Conservation (phyloP, 73 alveolate species). For the Paramecium pentaurelia region DNA sequence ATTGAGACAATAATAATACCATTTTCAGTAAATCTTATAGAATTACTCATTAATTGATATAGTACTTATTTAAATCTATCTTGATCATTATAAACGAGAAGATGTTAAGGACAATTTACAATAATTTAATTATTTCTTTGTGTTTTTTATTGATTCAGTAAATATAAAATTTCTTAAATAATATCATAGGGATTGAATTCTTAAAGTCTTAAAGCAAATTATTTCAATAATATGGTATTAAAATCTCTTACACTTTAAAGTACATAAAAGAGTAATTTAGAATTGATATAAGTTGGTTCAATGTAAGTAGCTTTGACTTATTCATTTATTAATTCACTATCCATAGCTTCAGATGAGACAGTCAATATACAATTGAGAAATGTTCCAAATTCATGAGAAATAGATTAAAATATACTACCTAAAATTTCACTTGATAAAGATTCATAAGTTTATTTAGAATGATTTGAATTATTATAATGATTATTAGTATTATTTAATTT, state of each 20-base stretch:
- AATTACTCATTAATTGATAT: background rate
- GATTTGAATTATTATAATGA: background rate
- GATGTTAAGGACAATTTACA: background rate
- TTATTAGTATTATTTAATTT: background rate
- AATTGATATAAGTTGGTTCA: background rate
- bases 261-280: background rate
- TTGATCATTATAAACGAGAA: background rate
- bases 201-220: background rate
- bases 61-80: conserved; percentile 6
- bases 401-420: background rate
- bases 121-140: background rate
- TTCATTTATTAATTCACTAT: background rate
- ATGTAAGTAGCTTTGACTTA: background rate
- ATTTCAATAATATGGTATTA: background rate
- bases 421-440: background rate
- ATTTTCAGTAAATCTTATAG: background rate
- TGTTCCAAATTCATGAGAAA: conserved; percentile 25
- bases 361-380: background rate
- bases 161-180: background rate
- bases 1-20: background rate
- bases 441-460: background rate
- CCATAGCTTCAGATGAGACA: background rate
- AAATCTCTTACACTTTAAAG: background rate
- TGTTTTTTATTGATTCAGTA: background rate
- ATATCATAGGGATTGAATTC: background rate